Base-by-base conservation (phyloP, 805 yeast species). In the Cyberlindnera galapagoensis region DNA sequence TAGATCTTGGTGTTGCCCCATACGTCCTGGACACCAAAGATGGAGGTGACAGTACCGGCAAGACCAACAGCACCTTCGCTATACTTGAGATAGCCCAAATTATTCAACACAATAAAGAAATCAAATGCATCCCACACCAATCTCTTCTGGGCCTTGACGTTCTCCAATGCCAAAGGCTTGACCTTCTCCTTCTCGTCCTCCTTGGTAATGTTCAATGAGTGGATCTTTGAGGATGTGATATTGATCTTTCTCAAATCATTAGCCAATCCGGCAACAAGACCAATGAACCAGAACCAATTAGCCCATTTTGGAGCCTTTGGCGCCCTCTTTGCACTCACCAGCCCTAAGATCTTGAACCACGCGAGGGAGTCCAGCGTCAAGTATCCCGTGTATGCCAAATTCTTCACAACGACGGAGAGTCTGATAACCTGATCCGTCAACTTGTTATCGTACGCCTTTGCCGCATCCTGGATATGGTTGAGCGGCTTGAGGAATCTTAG, bases 401-500 rank as follows among this genome's bases (percentile, higher is more conserved):
- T 76, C 52, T 76, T 74, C 35, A 71, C 35, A 20, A 75, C 65
- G 14, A 74, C 65, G 11, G 75, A 63, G 39, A 62, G 51, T 52
- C 77, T 74, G 46, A 64, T 43, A 17, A 74, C 59, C 9, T 71
- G 70, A 54, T 81, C 90, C 32, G 70, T 54, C 27, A 86, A 69
- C 63, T 82, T 80, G 58, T 84, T 77, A 51, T 76, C 83, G 47
- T 65, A 71, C 10, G 83, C 71, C 41, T 70, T 67, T 3, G 81
- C 66, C 5, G 88, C 83, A n/a, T 74, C 69, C 47, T 76, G 76
- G 34, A 83, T 51, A 53, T 80, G 86, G 47, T 67, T 68, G 49
- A 88, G 61, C 1, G 94, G 94, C 60, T 87, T 88, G 42, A 86
- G 72, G 51, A 80, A 76, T 51, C 97, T 74, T 65, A 88, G 61